Evolutionary conservation across 768 basidiomycete species (phyloP).

Genomic region (Russula dissimulans): DNA sequence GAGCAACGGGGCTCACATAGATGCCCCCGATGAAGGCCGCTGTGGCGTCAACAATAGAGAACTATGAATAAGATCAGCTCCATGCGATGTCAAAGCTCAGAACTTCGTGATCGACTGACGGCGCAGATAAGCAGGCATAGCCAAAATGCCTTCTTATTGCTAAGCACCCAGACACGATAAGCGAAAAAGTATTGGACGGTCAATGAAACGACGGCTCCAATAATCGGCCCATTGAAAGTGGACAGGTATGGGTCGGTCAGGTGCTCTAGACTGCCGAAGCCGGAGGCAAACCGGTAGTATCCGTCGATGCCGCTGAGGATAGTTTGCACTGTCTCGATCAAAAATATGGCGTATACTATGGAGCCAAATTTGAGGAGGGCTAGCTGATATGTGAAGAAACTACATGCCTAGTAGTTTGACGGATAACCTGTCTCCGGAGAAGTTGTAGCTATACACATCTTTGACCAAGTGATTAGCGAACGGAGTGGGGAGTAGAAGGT

Average conservation of each 20-base stretch:
- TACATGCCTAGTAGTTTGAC: conserved; percentile 1
- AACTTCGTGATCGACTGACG: not conserved
- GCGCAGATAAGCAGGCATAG: not conserved
- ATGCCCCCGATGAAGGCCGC: not conserved
- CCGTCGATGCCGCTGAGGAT: not conserved
- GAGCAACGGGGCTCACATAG: not conserved
- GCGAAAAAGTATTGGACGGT: conserved; percentile 11
- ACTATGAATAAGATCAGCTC: not conserved
- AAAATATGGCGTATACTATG: conserved; percentile 3
- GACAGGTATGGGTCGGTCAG: not conserved
- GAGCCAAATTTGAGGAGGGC: not conserved
- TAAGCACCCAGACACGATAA: conserved; percentile 13
- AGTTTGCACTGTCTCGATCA: conserved; percentile 4
- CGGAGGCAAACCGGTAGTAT: conserved; percentile 3
- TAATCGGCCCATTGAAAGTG: not conserved
- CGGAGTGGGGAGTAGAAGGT: not conserved
- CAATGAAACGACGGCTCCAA: not conserved
- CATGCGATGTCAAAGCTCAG: too few species aligned
- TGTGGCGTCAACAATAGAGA: not conserved
- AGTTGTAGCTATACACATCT: conserved; percentile 13
- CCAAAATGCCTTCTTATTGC: not conserved
- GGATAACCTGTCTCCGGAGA: not conserved
- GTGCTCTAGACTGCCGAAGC: conserved; percentile 15
- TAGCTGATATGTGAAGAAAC: not conserved
- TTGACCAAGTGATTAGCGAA: not conserved